Conservation (phyloP, 1,284 basidiomycete genomes). For the Uromyces viciae-fabae region DNA sequence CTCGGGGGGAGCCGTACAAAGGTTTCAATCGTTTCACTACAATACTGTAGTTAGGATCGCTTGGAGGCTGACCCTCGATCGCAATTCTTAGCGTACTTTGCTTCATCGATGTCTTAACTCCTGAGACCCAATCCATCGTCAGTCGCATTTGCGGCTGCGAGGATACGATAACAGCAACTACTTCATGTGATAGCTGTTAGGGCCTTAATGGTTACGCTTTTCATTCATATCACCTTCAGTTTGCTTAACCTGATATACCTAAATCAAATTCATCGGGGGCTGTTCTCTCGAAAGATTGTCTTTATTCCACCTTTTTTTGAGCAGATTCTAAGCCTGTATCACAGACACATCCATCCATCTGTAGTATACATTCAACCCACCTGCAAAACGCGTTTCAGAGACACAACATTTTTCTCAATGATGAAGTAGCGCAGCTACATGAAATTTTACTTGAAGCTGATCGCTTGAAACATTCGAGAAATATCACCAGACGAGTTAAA, state of each 20-base stretch:
- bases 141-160: not conserved
- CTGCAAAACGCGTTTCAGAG: slow-evolving; percentile 24
- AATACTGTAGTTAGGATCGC: not conserved
- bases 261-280: too few species aligned
- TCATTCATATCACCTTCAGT: not conserved
- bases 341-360: not conserved
- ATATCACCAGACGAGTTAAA: too few species aligned
- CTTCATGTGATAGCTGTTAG: not conserved
- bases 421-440: not conserved
- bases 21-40: not conserved
- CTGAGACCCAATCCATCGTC: not conserved
- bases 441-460: not conserved
- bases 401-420: not conserved
- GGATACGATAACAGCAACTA: not conserved
- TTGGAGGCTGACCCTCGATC: not conserved
- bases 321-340: not conserved
- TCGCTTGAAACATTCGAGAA: not conserved
- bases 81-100: not conserved
- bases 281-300: not conserved
- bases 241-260: not conserved
- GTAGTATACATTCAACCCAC: not conserved
- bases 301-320: not conserved
- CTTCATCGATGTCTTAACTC: not conserved
- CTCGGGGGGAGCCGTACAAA: not conserved
- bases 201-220: not conserved